Evolutionary conservation across 2,329 filamentous ascomycete species (phyloP), one percentile per base, ranked within the genome.

Genomic region (Penicillium sp.): DNA sequence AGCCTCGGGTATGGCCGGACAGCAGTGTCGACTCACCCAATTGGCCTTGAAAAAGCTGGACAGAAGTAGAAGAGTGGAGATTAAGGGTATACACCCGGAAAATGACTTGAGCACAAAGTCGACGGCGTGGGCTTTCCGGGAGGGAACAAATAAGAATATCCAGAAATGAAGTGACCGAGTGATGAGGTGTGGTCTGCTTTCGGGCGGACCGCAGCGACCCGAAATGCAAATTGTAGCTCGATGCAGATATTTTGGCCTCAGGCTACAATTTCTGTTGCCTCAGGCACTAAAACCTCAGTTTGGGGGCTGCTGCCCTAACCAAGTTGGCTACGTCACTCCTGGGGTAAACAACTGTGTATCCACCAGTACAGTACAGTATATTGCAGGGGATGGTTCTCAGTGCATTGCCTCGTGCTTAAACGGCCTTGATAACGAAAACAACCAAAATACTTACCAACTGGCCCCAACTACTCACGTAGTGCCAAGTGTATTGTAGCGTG

Each of bases 141-240:
- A 67, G 57, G 60, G 66, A 67, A 63, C 67, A 69, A 64, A 63
- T 65, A 59, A 68, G 61, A 64, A 66, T 60, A 65, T 66, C 62
- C 65, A 63, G 64, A 71, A 61, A 61, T 66, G 69, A 71, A 65
- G 66, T 72, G 66, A 69, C 65, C 62, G 63, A 65, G 66, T 66
- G 66, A 59, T 69, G 69, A 69, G 68, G 68, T 71, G 69, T 65
- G 52, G 59, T 58, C 53, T 50, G 55, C 44, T 50, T 35, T 71
- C 57, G 54, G 70, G 68, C 47, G 57, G 26, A 57, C 65, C 61
- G 58, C 45, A 69, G 61, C 55, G 52, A 61, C 71, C 70, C 61
- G 48, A 54, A 46, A 58, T 60, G 71, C 67, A 72, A n/a, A 50
- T 31, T 11, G 44, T 13, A 47, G 20, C 44, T 35, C 44, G 14